Evolutionary conservation across 176 grass and related monocot species (phyloP), one percentile per base, ranked within the genome.

Genomic region (Ensete ventricosum): DNA sequence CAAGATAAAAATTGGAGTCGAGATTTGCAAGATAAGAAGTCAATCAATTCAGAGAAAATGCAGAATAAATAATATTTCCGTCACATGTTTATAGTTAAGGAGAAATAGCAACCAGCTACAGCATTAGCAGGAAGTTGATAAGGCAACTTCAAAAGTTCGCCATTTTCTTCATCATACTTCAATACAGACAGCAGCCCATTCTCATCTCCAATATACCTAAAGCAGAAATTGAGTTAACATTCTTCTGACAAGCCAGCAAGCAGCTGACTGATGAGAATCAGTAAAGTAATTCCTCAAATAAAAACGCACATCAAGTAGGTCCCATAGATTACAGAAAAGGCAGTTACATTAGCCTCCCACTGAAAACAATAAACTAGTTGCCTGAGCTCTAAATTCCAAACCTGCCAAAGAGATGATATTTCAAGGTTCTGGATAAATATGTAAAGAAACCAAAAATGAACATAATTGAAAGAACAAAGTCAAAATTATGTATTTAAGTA

Each of bases 191-290:
- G 85, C 51, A 88, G 77, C 9, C 93, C 93, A 74, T 93, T 91
- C 74, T 97, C 93, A 88, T 97, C 93, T 50, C 93, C 93, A 90
- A 97, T 26, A 85, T 88, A 97, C 86, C 93, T 97, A 82, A 63
- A 87, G 85, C 75, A 74, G 55, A 24, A 76, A 66, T 71, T 54
- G 14, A 22, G 71, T 27, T 82, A 77, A n/a, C 52, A 60, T 64
- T 82, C 69, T n/a, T 43, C 62, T 83, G 53, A 59, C 66, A 78
- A 71, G 62, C 50, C 49, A 72, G 57, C 72, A 66, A 60, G 82
- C 20, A 81, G 22, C 19, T 71, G 67, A 74, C 55, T 60, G 62
- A 59, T 54, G 68, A 77, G 55, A 52, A 76, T 60, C 20, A n/a
- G 19, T 67, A 53, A 74, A 69, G 53, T 21, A 78, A 52, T 22